Conservation (phyloP, 1,284 basidiomycete genomes). For the Heterobasidion parviporum region DNA sequence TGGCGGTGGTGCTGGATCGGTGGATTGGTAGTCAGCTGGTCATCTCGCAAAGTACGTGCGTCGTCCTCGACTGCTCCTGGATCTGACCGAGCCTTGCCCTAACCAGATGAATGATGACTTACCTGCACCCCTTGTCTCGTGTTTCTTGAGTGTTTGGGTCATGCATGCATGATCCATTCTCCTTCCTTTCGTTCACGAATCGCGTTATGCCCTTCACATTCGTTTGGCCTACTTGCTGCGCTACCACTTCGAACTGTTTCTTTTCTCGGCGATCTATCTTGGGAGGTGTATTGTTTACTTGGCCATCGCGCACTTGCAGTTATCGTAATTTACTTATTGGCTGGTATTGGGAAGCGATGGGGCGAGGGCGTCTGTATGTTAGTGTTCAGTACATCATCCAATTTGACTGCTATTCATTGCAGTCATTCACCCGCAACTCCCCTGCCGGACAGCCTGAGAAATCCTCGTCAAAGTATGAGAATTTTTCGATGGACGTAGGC, state of each 20-base stretch:
- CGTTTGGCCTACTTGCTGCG: background rate
- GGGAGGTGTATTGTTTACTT: background rate
- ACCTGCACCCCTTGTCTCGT: background rate
- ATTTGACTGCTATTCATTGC: background rate
- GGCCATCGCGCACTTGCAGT: background rate
- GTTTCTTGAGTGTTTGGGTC: background rate
- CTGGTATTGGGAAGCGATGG: background rate
- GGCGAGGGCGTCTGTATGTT: background rate
- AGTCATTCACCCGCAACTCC: too few relatives aligned
- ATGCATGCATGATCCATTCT: background rate
- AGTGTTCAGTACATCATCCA: background rate
- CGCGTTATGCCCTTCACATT: background rate
- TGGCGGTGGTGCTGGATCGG: background rate
- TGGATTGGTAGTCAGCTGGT: background rate
- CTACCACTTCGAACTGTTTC: background rate
- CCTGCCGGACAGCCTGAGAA: background rate
- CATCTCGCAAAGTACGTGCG: background rate
- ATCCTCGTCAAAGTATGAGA: background rate
- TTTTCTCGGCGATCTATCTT: background rate
- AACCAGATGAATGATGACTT: too few relatives aligned
- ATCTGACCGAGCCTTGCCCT: too few relatives aligned
- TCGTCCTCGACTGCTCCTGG: background rate
- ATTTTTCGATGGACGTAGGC: background rate
- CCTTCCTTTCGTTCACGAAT: background rate
- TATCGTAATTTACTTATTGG: background rate